Evolutionary conservation across 1,284 basidiomycete genomes (phyloP).

Genomic region (Mycena citricolor): DNA sequence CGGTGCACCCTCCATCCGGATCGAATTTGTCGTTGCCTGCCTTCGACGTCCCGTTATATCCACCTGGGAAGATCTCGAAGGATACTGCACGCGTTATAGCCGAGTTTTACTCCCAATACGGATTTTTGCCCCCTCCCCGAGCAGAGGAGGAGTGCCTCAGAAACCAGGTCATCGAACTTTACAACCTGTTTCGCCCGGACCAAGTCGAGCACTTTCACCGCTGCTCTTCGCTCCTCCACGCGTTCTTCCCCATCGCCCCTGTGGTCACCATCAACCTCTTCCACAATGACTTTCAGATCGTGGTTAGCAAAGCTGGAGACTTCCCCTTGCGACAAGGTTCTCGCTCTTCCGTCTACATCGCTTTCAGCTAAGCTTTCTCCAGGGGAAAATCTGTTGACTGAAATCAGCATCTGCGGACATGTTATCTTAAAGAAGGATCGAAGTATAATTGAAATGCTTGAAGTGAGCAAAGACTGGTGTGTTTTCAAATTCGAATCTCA

Average conservation of each 20-base stretch:
- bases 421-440: slow-evolving; percentile 16
- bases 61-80: slow-evolving; percentile 11
- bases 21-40: neutral
- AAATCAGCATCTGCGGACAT: slow-evolving; percentile 15
- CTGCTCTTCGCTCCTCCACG: slow-evolving; percentile 8
- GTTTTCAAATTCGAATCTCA: neutral
- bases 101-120: slow-evolving; percentile 13
- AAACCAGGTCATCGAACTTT: slow-evolving; percentile 9
- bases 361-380: neutral
- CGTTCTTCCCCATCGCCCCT: slow-evolving; percentile 11
- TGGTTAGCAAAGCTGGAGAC: slow-evolving; percentile 14
- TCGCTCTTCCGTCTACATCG: too few species aligned
- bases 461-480: slow-evolving; percentile 11
- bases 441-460: slow-evolving; percentile 5
- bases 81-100: slow-evolving; percentile 11
- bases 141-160: slow-evolving; percentile 15
- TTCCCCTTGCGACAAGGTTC: slow-evolving; percentile 8
- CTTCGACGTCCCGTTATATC: slow-evolving; percentile 13
- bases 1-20: neutral
- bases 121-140: slow-evolving; percentile 17
- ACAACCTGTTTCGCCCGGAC: slow-evolving; percentile 18
- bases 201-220: slow-evolving; percentile 16
- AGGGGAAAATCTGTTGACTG: slow-evolving; percentile 11
- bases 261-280: slow-evolving; percentile 16
- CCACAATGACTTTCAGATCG: slow-evolving; percentile 14